Conservation (phyloP, 2,329 filamentous ascomycete genomes). For the Amauroascus verrucosus region DNA sequence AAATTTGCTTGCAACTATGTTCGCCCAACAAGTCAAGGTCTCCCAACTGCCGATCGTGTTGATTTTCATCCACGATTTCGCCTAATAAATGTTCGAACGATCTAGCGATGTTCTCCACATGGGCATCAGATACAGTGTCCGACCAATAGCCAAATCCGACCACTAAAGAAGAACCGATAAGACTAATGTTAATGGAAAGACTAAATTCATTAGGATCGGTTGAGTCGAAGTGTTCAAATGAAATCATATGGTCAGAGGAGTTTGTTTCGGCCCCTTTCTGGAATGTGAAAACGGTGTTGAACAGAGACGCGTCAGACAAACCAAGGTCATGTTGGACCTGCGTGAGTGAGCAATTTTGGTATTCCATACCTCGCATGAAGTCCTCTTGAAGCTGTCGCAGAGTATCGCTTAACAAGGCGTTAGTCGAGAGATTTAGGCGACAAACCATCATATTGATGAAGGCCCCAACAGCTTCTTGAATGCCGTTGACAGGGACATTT, state of each 20-base stretch:
- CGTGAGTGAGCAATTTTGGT: constrained; percentile 43
- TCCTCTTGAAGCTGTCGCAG: constrained; percentile 39
- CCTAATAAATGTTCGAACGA: constrained; percentile 27
- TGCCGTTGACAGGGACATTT: constrained; percentile 29
- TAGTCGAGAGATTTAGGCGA: constrained; percentile 33
- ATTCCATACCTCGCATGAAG: constrained; percentile 38
- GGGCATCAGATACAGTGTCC: constrained; percentile 31
- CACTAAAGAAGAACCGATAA: constrained; percentile 11
- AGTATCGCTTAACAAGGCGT: constrained; percentile 30
- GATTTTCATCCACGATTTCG: constrained; percentile 20
- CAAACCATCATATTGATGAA: constrained; percentile 49
- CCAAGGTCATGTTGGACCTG: constrained; percentile 38
- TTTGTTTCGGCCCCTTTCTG: constrained; percentile 27
- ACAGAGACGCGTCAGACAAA: constrained; percentile 28
- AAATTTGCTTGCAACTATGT: constrained; percentile 25
- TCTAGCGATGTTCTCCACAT: constrained; percentile 26
- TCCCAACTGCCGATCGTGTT: constrained; percentile 17
- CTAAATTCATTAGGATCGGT: constrained; percentile 16
- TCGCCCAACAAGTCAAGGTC: constrained; percentile 26
- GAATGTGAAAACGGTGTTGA: constrained; percentile 36
- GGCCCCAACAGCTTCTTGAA: constrained; percentile 32
- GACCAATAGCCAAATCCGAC: constrained; percentile 16
- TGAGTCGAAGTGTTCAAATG: constrained; percentile 12
- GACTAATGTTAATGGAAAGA: constrained; percentile 14
- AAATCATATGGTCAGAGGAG: constrained; percentile 19